These are phyloP conservation scores for Plenodomus lindquistii DNA, from an alignment of 2,329 filamentous ascomycete genomes.

Conservation along the genomic window DNA sequence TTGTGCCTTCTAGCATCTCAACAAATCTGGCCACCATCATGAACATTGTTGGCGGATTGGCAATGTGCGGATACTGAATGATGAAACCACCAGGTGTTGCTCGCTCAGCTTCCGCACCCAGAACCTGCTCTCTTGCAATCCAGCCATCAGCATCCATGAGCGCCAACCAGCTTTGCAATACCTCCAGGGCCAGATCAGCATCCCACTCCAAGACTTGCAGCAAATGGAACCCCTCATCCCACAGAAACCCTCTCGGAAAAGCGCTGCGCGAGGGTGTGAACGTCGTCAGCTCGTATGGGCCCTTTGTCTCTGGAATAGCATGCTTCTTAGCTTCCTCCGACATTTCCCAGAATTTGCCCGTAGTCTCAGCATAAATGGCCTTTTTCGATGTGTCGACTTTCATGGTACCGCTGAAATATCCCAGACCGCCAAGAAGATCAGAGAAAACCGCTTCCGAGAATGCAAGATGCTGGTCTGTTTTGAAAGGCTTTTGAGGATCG, in stretches of 20 bases:
- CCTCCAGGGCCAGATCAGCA: constrained; percentile 78
- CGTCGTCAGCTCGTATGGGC: constrained; percentile 84
- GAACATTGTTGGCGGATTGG: constrained; percentile 93
- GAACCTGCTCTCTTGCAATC: constrained; percentile 93
- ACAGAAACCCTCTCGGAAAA: constrained; percentile 92
- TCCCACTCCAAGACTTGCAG: constrained; percentile 91
- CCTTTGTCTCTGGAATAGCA: constrained; percentile 70
- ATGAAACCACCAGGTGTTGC: constrained; percentile 91
- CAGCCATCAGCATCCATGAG: constrained; percentile 95
- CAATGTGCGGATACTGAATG: constrained; percentile 92
- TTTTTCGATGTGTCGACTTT: constrained; percentile 86
- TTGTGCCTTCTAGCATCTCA: constrained; percentile 50
- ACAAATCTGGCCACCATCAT: constrained; percentile 81
- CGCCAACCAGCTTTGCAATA: constrained; percentile 90
- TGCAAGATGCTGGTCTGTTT: constrained; percentile 68
- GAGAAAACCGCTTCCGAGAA: constrained; percentile 89
- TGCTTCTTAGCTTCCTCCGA: constrained; percentile 74
- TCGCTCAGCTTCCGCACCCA: constrained; percentile 83
- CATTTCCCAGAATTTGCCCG: constrained; percentile 92
- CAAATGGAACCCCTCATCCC: constrained; percentile 96
- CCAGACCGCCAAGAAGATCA: constrained; percentile 87
- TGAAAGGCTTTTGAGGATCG: constrained; percentile 73
- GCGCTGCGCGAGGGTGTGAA: constrained; percentile 88
- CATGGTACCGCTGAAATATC: constrained; percentile 86
- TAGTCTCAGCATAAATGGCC: constrained; percentile 87